Conservation (phyloP, 441 rosid genomes). For the Erodium texanum region DNA sequence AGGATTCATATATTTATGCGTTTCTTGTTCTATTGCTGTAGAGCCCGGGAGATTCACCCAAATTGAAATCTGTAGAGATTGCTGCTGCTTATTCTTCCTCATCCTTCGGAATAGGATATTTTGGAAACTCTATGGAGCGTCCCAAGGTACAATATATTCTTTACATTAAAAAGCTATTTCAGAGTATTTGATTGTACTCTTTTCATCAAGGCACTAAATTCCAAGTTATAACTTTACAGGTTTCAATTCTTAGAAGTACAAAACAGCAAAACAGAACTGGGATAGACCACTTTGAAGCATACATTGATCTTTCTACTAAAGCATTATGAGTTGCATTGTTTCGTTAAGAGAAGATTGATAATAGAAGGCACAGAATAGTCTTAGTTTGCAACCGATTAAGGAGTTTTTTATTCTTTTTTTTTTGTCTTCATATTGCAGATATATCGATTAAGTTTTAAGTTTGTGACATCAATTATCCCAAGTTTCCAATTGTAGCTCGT, state of each 20-base stretch:
- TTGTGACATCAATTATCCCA: too few relatives aligned
- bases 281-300: slow-evolving; percentile 71
- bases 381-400: too few relatives aligned
- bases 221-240: slow-evolving; percentile 29
- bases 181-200: background rate
- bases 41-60: slow-evolving; percentile 41
- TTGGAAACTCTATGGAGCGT: slow-evolving; percentile 62
- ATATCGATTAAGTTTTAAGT: too few relatives aligned
- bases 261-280: slow-evolving; percentile 28
- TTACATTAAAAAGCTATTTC: background rate
- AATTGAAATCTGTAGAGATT: slow-evolving; percentile 70
- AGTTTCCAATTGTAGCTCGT: too few relatives aligned
- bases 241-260: slow-evolving; percentile 51
- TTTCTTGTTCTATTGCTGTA: slow-evolving; percentile 20
- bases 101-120: slow-evolving; percentile 85
- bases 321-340: background rate
- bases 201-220: background rate
- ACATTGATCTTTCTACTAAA: slow-evolving; percentile 45
- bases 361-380: background rate
- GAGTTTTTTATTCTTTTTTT: background rate
- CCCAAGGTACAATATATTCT: slow-evolving; percentile 63
- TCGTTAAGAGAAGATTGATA: background rate
- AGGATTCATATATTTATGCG: slow-evolving; percentile 6
- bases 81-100: slow-evolving; percentile 73
- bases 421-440: background rate